Evolutionary conservation across 2,329 filamentous ascomycete genomes (phyloP), one percentile per base, ranked within the genome.

Genomic region (Aspergillus tamarii): DNA sequence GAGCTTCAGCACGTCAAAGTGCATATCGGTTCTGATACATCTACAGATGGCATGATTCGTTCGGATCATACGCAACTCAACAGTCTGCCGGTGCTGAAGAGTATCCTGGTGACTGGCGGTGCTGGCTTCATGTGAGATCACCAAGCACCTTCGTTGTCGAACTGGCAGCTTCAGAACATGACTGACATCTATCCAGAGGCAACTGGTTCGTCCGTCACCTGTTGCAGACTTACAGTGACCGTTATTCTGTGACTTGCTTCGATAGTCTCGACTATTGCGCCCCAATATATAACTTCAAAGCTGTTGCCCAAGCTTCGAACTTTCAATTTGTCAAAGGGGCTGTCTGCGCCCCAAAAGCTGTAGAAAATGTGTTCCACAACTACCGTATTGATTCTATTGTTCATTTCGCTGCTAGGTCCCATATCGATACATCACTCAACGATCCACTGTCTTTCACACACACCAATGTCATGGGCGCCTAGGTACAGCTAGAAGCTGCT

Each of bases 211-310:
- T 34, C 3, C 10, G 32, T 1, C 32, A 34, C 12, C 3, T 12
- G 32, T 1, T 34, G 1, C 32, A 34, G 32, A 5, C 1, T 11
- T 34, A 34, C 32, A 4, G 32, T 10, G 10, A 34, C 32, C 32
- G 61, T 66, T 94, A 94, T 83, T 91, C 91, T 72, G 87, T 94
- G 66, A 83, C 94, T 57, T 94, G 90, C 34, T 93, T 94, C 72
- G 92, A 94, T 80, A 94, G 93, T 78, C 84, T 94, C 64, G 92
- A 94, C 76, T 93, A 94, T 80, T 93, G 91, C 80, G 86, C 91
- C 7, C 91, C 91, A 9, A 82, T 92, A 69, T 92, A 93, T 81
- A 94, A 94, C 78, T 92, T 91, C 5, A 84, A 88, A 50, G 83
- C 85, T 57, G 84, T 94, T 57, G 86, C 90, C 70, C 84, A 85